A percentile compares a stretch with the other conserved stretches of the same genome.
phyloP scores from a whole-genome alignment of 768 basidiomycete species.

The Leccinum disarticulatum region DNA sequence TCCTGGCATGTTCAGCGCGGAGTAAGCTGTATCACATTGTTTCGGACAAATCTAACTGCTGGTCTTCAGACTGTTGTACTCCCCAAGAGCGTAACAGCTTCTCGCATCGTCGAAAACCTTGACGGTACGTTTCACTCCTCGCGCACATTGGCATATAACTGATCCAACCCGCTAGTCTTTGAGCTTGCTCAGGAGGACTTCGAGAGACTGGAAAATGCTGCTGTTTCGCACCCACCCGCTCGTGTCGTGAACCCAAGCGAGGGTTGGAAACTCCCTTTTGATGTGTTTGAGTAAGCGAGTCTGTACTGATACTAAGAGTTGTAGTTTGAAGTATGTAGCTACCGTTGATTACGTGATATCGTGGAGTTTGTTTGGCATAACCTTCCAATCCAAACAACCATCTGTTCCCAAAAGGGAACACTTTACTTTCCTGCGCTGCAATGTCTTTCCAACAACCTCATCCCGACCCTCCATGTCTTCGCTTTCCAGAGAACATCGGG shows the following conservation, averaged over 20 bases:
- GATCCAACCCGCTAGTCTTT: constrained; percentile 22
- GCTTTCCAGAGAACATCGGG: constrained; percentile 66
- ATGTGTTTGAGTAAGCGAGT: constrained; percentile 49
- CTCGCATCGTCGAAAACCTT: constrained; percentile 68
- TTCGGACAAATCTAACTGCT: not conserved
- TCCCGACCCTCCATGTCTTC: constrained; percentile 63
- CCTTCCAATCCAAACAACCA: constrained; percentile 34
- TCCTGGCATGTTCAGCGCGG: constrained; percentile 80
- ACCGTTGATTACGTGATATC: constrained; percentile 8
- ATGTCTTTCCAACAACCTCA: constrained; percentile 48
- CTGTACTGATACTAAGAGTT: not conserved
- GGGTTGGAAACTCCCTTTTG: constrained; percentile 57
- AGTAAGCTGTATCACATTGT: constrained; percentile 37
- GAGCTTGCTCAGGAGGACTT: constrained; percentile 40
- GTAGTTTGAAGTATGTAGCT: not conserved
- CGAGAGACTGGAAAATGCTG: constrained; percentile 40
- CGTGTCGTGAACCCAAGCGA: constrained; percentile 60
- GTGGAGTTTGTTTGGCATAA: constrained; percentile 25
- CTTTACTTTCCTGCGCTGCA: not conserved
- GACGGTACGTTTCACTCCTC: constrained; percentile 40
- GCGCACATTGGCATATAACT: not conserved
- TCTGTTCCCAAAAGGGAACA: constrained; percentile 16
- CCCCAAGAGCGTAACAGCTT: constrained; percentile 74
- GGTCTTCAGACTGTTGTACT: constrained; percentile 58
- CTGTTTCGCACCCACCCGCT: constrained; percentile 50